phyloP scores from a whole-genome alignment of 768 basidiomycete species.

The Hypsizygus marmoreus region DNA sequence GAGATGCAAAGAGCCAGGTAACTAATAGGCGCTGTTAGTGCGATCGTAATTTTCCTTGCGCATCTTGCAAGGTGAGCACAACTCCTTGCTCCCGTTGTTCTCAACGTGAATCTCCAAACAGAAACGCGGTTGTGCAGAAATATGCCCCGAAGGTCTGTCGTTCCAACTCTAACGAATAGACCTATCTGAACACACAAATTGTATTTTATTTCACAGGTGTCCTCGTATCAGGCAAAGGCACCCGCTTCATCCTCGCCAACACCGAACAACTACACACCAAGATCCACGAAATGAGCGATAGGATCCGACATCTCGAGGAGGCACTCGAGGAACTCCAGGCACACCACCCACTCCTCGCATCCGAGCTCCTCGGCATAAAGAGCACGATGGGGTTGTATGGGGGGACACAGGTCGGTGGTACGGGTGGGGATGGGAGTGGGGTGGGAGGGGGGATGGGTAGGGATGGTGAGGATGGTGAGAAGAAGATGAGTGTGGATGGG shows the following conservation, averaged over 20 bases:
- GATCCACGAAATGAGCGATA: constrained; percentile 68
- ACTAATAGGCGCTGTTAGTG: constrained; percentile 35
- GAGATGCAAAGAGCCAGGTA: constrained; percentile 5
- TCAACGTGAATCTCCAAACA: constrained; percentile 25
- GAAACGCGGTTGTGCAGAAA: constrained; percentile 67
- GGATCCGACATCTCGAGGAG: constrained; percentile 63
- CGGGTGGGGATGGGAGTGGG: background rate
- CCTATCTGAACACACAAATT: background rate
- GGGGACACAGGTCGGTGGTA: constrained; percentile 28
- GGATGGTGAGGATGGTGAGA: constrained; percentile 12
- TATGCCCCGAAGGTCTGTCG: constrained; percentile 61
- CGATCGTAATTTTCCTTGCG: constrained; percentile 53
- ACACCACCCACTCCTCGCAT: constrained; percentile 51
- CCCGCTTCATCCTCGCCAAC: constrained; percentile 67
- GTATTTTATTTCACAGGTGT: constrained; percentile 42
- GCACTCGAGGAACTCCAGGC: constrained; percentile 39
- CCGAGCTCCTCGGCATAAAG: constrained; percentile 55
- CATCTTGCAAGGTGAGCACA: constrained; percentile 38
- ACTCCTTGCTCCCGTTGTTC: constrained; percentile 5
- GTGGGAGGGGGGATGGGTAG: background rate
- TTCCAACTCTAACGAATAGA: background rate
- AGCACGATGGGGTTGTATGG: constrained; percentile 55
- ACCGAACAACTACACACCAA: constrained; percentile 66
- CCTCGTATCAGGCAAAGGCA: constrained; percentile 66
- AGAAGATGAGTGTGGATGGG: constrained; percentile 22